Base-by-base conservation (phyloP, 306 rosid species). In the Phaseolus lunatus region DNA sequence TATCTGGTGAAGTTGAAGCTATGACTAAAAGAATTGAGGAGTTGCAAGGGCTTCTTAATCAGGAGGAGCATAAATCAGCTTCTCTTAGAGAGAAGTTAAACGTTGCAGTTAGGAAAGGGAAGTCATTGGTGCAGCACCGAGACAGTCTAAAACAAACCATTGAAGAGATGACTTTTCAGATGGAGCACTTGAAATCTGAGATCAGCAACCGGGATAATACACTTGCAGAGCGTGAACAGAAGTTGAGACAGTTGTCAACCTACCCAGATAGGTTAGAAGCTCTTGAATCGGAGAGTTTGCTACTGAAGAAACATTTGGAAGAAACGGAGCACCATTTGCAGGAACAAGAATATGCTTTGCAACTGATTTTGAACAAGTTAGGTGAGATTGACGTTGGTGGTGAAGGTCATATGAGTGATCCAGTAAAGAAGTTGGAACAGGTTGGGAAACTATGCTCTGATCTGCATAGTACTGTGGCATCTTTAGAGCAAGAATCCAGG, bases 41-140 rank as follows among this genome's bases (percentile, higher is more conserved):
- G 84, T 87, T 95, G 91, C 90, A 87, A 75, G 89, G 47, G 68
- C 86, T 87, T 78, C 96, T 92, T 73, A 81, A 78, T 82, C 98
- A 86, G 84, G 99, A 92, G 86, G 98, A 90, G 90, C 98, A 84
- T 82, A 95, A 92, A 86, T 88, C 94, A 47, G 89, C 89, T 61
- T 92, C 99, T 86, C 84, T 85, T 33, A 86, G 94, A 79, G 99
- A 95, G 86, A 95, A 92, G 83, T 83, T 95, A 79, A 90, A 86
- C 31, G 85, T 91, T 73, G 99, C 99, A 19, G 99, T 95, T 78
- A 88, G 97, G 85, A 95, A 92, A 78, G 99, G 99, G 69, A 95
- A 95, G 88, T 80, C 77, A n/a, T 81, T 95, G 89, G 84, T 95
- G 76, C 99, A 95, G 73, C 92, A 92, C 23, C 86, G 98, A 57